Evolutionary conservation across 2,329 filamentous ascomycete species (phyloP).

Genomic region (Cercospora beticola): DNA sequence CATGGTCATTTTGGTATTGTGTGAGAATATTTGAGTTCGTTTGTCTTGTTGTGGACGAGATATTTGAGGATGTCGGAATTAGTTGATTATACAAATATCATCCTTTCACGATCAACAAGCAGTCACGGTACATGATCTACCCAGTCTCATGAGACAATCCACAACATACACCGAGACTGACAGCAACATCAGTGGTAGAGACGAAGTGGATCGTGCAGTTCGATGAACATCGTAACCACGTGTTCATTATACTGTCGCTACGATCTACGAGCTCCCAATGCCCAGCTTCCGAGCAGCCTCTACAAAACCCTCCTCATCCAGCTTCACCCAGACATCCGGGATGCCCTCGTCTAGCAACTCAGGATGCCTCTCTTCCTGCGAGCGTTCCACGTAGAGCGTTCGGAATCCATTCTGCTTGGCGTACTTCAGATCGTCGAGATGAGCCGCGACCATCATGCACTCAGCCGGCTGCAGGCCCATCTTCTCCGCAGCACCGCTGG

Average conservation of each 20-base stretch:
- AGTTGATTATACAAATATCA: neutral
- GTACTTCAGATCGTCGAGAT: constrained; percentile 66
- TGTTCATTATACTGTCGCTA: neutral
- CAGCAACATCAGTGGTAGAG: neutral
- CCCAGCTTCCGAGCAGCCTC: constrained; percentile 44
- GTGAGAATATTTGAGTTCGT: too few relatives aligned
- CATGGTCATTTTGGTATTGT: neutral
- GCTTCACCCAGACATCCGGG: constrained; percentile 64
- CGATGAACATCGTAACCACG: neutral
- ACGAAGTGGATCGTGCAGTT: neutral
- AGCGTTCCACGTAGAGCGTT: constrained; percentile 72
- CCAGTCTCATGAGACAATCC: neutral
- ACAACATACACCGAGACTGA: neutral
- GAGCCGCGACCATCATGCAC: constrained; percentile 76
- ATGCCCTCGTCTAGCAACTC: constrained; percentile 56
- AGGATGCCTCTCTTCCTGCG: constrained; percentile 63
- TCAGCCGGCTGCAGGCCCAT: constrained; percentile 59
- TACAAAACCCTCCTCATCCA: constrained; percentile 53
- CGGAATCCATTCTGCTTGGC: constrained; percentile 64
- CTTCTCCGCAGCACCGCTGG: constrained; percentile 58
- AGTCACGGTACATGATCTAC: neutral
- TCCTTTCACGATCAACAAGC: neutral
- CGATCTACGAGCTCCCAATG: neutral
- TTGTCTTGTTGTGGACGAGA: neutral
- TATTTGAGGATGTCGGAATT: neutral